phyloP scores from a whole-genome alignment of 169 alveolate genomes.

The Theileria orientalis region DNA sequence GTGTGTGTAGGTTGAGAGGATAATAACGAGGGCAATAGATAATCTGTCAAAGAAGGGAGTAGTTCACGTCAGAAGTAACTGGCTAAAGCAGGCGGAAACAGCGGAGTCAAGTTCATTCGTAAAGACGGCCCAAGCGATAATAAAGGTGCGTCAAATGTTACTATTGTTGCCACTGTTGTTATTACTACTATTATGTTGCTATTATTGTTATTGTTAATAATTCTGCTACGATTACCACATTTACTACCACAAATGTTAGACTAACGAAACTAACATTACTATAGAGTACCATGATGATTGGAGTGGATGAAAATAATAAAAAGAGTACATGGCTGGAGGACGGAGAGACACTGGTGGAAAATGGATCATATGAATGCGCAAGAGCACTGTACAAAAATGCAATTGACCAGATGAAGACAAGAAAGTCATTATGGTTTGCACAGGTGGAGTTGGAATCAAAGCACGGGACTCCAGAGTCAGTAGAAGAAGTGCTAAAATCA shows the following conservation, averaged over 20 bases:
- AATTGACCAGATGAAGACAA: constrained; percentile 77
- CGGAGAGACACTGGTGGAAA: constrained; percentile 80
- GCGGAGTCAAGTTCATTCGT: constrained; percentile 85
- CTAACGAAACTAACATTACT: background rate
- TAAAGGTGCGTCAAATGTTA: constrained; percentile 76
- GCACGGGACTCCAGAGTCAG: constrained; percentile 84
- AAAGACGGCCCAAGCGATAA: constrained; percentile 87
- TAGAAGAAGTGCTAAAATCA: constrained; percentile 78
- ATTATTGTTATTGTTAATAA: constrained; percentile 16
- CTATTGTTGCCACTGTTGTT: too few species aligned
- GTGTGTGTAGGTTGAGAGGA: constrained; percentile 66
- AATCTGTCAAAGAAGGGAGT: constrained; percentile 81
- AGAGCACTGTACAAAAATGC: constrained; percentile 85
- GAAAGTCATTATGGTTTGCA: constrained; percentile 89
- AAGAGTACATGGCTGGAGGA: constrained; percentile 77
- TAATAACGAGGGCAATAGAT: constrained; percentile 85
- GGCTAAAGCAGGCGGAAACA: constrained; percentile 90
- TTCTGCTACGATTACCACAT: constrained; percentile 14
- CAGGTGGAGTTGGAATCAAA: constrained; percentile 93
- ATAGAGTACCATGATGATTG: constrained; percentile 72
- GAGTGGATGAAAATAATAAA: constrained; percentile 72
- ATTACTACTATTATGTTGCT: too few species aligned
- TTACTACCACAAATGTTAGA: too few species aligned
- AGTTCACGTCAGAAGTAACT: constrained; percentile 79
- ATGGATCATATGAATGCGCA: constrained; percentile 82